phyloP scores from a whole-genome alignment of 768 basidiomycete species.

The Tulasnella sp. region DNA sequence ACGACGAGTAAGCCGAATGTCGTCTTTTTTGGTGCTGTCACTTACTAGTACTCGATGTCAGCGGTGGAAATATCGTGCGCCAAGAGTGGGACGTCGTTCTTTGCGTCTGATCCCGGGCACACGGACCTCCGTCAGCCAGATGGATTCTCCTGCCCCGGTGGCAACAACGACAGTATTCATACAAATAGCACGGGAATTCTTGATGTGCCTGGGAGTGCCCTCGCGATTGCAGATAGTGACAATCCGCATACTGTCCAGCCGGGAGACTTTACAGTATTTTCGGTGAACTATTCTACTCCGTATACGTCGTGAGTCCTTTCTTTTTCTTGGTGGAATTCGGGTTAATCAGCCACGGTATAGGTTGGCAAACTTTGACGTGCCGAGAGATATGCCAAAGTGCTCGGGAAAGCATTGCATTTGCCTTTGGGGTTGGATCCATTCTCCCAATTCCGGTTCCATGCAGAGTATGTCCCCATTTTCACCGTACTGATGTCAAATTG shows the following conservation, averaged over 20 bases:
- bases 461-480: conserved; percentile 15
- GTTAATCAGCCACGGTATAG: no score
- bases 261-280: conserved; percentile 59
- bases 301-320: conserved; percentile 11
- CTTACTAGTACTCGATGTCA: no score
- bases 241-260: conserved; percentile 46
- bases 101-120: neutral
- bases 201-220: conserved; percentile 49
- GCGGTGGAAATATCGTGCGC: conserved; percentile 45
- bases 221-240: conserved; percentile 67
- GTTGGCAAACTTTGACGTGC: conserved; percentile 58
- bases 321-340: no score
- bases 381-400: conserved; percentile 54
- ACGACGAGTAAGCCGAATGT: conserved; percentile 27
- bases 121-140: conserved; percentile 4
- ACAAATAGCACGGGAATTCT: conserved; percentile 43
- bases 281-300: conserved; percentile 46
- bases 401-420: conserved; percentile 50
- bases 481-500: neutral
- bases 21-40: neutral
- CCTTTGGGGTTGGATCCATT: conserved; percentile 65
- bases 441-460: conserved; percentile 21
- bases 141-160: conserved; percentile 34
- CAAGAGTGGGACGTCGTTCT: conserved; percentile 50
- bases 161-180: conserved; percentile 29